phyloP scores from a whole-genome alignment of 2,329 filamentous ascomycete genomes.

The Samsoniella hepiali region DNA sequence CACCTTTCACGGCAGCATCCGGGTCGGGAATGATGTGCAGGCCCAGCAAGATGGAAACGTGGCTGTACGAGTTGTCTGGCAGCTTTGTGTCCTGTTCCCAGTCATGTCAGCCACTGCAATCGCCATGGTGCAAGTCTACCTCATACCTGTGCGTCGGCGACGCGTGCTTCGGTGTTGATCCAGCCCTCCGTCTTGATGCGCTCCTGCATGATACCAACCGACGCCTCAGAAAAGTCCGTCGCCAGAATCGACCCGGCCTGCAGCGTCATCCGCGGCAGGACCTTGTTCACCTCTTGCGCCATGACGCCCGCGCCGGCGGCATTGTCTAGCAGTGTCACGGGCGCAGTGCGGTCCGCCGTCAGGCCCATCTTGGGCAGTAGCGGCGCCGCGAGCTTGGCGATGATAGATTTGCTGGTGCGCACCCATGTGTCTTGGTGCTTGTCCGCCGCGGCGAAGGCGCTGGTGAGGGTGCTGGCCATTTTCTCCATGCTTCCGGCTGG shows the following conservation, averaged over 20 bases:
- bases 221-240: conserved; percentile 43
- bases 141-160: conserved; percentile 46
- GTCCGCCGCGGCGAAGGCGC: conserved; percentile 3
- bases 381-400: conserved; percentile 11
- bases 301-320: conserved; percentile 53
- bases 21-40: conserved; percentile 46
- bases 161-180: conserved; percentile 41
- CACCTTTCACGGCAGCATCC: conserved; percentile 30
- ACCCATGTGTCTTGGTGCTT: conserved; percentile 3
- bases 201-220: conserved; percentile 40
- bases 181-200: conserved; percentile 42
- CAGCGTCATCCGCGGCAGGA: conserved; percentile 37
- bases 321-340: conserved; percentile 47
- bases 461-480: conserved; percentile 1
- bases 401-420: conserved; percentile 6
- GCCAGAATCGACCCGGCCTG: conserved; percentile 46
- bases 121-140: background rate
- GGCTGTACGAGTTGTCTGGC: conserved; percentile 38
- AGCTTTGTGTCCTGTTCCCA: conserved; percentile 37
- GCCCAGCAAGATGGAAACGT: conserved; percentile 46
- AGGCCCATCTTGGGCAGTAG: conserved; percentile 16
- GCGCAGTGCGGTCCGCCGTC: conserved; percentile 20
- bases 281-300: conserved; percentile 40
- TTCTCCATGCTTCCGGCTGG: background rate
- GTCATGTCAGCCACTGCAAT: background rate